Base-by-base conservation (phyloP, 176 grass and related monocot genomes). In the Juncus inflexus region DNA sequence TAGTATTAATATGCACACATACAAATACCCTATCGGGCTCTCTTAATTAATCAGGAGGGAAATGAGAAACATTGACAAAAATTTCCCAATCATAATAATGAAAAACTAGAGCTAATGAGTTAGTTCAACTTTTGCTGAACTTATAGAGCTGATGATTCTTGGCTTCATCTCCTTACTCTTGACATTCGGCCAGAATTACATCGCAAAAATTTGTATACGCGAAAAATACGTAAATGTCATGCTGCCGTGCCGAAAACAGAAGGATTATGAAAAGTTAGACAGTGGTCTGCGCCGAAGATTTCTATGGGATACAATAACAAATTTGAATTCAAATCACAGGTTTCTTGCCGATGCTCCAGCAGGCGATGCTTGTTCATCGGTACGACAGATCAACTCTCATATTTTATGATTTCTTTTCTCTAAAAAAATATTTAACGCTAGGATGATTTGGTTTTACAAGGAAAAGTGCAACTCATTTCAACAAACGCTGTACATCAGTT, bases 101-200 rank as follows among this genome's bases (percentile, higher is more conserved):
- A 28, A 28, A 28, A 28, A 28, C 1, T 28, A 28, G 19, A 37
- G 52, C 11, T 64, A n/a, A n/a, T n/a, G n/a, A 49, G 16, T 3
- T 9, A 10, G 2, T 19, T 28, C 4, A 3, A 3, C 4, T 40
- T 55, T 64, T 51, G 7, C 35, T 58, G 58, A 40, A 61, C 38
- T 47, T 76, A 65, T 86, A 87, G 91, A 95, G 72, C 15, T 90
- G 65, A 95, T 95, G 91, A 74, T 90, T 77, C 19, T 28, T 28
- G 19, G 19, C 19, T 28, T 28, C 19, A 28, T 28, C 19, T 28
- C 19, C 19, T 28, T 95, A 49, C 86, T 95, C 13, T 86, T 95
- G 64, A 80, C 78, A 12, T 76, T 85, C 7, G 71, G 75, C 4
- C 86, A 90, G 54, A 13, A 9, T 2, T 74, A 73, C 14, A 90